These are phyloP conservation scores for Solanum sejunctum DNA, from an alignment of 257 asterid species.

Conservation along the genomic window DNA sequence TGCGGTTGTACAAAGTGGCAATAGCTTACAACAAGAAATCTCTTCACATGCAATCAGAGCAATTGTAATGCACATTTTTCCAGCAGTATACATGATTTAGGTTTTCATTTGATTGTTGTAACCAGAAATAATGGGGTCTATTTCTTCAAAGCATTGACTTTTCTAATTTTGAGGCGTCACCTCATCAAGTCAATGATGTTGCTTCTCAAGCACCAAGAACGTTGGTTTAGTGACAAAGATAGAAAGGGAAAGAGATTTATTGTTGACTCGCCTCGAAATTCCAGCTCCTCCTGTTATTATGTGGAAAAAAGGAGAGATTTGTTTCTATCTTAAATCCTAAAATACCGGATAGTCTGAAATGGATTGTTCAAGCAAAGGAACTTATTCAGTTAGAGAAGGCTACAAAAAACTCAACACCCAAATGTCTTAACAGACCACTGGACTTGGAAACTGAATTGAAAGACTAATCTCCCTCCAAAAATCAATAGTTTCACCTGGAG, in stretches of 20 bases:
- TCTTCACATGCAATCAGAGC: neutral
- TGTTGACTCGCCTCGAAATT: neutral
- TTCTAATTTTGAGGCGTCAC: neutral
- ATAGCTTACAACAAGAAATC: neutral
- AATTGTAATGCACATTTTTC: neutral
- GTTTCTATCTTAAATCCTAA: neutral
- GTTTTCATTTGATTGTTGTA: neutral
- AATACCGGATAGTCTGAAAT: no score
- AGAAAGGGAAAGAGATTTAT: neutral
- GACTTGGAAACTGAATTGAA: no score
- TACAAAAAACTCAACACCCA: no score
- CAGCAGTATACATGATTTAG: neutral
- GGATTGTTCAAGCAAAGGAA: no score
- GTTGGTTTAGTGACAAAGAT: neutral
- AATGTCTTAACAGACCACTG: no score
- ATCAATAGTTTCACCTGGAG: no score
- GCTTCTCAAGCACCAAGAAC: neutral
- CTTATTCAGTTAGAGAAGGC: no score
- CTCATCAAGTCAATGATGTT: neutral
- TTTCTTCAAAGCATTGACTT: neutral
- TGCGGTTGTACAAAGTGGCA: neutral
- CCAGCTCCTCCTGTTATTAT: neutral
- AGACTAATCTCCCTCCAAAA: no score
- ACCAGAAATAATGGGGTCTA: neutral
- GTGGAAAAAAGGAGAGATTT: neutral